Evolutionary conservation across 1,139 yeast species (phyloP).

Genomic region (Blastobotrys illinoisensis): DNA sequence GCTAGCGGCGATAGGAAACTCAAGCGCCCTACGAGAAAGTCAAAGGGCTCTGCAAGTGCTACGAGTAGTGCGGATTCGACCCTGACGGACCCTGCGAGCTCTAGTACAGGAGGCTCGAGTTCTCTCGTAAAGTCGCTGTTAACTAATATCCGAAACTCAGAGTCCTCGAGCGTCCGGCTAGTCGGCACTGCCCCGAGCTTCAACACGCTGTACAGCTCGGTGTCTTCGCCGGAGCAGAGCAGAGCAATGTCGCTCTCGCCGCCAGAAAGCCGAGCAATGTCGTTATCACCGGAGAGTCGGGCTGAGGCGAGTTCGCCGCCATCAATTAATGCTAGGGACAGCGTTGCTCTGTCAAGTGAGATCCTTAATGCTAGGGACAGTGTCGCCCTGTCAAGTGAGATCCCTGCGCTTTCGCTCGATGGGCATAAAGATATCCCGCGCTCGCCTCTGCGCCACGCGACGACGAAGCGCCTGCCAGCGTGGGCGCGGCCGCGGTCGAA

Average conservation of each 20-base stretch:
- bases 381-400: neutral
- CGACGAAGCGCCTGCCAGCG: neutral
- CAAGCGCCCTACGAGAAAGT: conserved; percentile 19
- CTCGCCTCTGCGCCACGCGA: neutral
- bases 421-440: neutral
- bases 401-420: conserved; percentile 3
- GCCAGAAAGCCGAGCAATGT: neutral
- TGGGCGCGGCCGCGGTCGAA: neutral
- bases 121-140: conserved; percentile 22
- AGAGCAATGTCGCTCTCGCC: neutral
- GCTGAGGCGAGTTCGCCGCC: neutral
- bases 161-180: neutral
- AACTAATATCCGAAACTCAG: conserved; percentile 19
- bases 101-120: conserved; percentile 7
- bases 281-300: neutral
- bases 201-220: neutral
- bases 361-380: too few species aligned
- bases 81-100: neutral
- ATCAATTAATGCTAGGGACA: too few species aligned
- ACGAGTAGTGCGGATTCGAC: neutral
- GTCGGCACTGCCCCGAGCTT: neutral
- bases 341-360: neutral
- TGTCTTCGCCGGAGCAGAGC: neutral
- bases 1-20: conserved; percentile 12
- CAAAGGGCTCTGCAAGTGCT: neutral